Conservation (phyloP, 306 rosid species). For the Cicer bijugum region DNA sequence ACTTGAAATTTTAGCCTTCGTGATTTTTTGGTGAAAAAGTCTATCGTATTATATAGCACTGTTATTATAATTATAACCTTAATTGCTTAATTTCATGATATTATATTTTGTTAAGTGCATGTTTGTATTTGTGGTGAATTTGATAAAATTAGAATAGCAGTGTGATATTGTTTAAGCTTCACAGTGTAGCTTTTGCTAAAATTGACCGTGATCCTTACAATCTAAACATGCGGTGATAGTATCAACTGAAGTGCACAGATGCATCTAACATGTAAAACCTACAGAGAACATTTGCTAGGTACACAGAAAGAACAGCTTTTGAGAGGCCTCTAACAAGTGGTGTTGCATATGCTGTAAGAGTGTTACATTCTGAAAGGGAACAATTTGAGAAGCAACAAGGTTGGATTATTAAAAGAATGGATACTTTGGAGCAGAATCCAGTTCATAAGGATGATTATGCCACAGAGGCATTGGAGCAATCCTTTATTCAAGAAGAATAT, state of each 20-base stretch:
- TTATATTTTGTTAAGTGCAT: no score
- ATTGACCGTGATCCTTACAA: no score
- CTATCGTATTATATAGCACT: no score
- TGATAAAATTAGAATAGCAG: no score
- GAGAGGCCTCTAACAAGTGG: conserved; percentile 99
- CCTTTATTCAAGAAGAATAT: conserved; percentile 83
- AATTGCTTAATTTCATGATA: neutral
- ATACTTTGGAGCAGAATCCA: conserved; percentile 74
- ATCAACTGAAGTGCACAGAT: no score
- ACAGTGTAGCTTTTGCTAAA: no score
- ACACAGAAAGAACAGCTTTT: conserved; percentile 94
- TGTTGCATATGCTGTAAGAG: conserved; percentile 98
- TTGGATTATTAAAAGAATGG: conserved; percentile 96
- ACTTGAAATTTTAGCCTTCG: no score
- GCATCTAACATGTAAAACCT: conserved; percentile 45
- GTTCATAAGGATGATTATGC: conserved; percentile 75
- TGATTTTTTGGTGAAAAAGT: no score
- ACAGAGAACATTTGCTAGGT: conserved; percentile 86
- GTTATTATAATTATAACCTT: neutral
- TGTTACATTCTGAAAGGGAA: conserved; percentile 92
- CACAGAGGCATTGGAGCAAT: conserved; percentile 74
- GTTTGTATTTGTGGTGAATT: no score
- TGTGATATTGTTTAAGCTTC: no score
- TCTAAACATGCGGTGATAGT: no score
- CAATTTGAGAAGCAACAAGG: conserved; percentile 97